Percentiles rank a stretch among this genome's conserved stretches.
These are phyloP conservation scores for Talaromyces islandicus DNA, from an alignment of 2,329 filamentous ascomycete species.

Conservation along the genomic window DNA sequence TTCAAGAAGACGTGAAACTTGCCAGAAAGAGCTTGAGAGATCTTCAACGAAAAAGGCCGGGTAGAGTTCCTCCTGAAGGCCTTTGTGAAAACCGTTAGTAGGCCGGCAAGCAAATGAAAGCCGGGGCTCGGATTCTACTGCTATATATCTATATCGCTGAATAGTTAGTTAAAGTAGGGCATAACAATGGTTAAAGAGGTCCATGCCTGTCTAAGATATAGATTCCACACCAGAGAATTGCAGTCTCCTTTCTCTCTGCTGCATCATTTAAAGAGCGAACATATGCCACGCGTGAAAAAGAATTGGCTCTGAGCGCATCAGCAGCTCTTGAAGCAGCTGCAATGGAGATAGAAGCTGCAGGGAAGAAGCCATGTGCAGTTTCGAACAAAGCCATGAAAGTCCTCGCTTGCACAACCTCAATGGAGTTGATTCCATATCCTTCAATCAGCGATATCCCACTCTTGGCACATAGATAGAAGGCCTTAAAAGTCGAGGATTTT, in stretches of 20 bases:
- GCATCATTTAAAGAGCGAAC: not conserved
- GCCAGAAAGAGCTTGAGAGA: not conserved
- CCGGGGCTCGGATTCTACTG: not conserved
- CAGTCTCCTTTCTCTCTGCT: not conserved
- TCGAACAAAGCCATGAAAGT: not conserved
- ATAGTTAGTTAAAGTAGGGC: not conserved
- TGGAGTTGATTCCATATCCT: not conserved
- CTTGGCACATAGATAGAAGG: not conserved
- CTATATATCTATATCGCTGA: not conserved
- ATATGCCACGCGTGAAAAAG: not conserved
- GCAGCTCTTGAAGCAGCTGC: not conserved
- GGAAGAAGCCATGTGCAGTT: not conserved
- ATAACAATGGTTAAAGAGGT: not conserved
- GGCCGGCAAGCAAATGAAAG: not conserved
- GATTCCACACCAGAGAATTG: not conserved
- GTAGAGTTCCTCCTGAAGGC: not conserved
- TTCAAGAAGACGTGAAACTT: not conserved
- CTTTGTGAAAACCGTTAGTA: not conserved
- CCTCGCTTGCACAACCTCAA: not conserved
- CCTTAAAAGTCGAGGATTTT: not conserved
- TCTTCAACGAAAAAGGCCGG: not conserved
- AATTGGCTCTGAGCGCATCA: not conserved
- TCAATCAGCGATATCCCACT: not conserved
- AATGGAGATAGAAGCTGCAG: not conserved
- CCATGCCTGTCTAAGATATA: not conserved